phyloP scores from a whole-genome alignment of 75 land plant species.

The Adiantum capillusveneris region DNA sequence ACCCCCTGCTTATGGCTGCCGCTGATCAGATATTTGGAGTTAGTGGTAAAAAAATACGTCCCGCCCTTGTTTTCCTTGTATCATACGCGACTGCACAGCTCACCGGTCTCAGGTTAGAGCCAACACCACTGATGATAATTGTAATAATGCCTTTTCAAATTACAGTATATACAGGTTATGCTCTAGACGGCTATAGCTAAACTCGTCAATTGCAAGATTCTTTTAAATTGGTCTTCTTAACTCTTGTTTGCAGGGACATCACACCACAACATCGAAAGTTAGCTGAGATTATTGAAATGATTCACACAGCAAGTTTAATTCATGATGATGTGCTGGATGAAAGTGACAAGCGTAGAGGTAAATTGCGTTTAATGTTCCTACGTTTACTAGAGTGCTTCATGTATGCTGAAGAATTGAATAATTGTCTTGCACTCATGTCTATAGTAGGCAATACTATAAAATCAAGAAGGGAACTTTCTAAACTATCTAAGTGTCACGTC shows the following conservation, averaged over 20 bases:
- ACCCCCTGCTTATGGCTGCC: conserved; percentile 85
- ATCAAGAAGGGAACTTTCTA: too few relatives aligned
- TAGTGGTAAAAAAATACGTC: conserved; percentile 95
- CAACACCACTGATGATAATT: too few relatives aligned
- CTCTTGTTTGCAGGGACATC: conserved; percentile 47
- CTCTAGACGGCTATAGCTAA: too few relatives aligned
- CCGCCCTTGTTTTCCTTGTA: conserved; percentile 86
- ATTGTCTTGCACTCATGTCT: too few relatives aligned
- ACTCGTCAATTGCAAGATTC: too few relatives aligned
- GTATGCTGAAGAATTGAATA: too few relatives aligned
- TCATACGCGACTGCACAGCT: conserved; percentile 80
- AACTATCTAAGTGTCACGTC: too few relatives aligned
- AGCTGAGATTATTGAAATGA: conserved; percentile 98
- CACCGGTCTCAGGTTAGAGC: conserved; percentile 62
- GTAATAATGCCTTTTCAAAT: background rate
- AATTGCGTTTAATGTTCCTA: too few relatives aligned
- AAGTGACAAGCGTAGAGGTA: conserved; percentile 88
- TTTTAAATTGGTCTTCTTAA: too few relatives aligned
- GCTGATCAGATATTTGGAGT: conserved; percentile 97
- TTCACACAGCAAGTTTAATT: conserved; percentile 95
- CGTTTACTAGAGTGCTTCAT: too few relatives aligned
- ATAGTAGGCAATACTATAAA: too few relatives aligned
- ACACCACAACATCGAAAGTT: conserved; percentile 72
- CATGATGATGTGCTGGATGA: conserved; percentile 99
- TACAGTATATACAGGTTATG: too few relatives aligned